These are phyloP conservation scores for Agrocybe chaxingu DNA, from an alignment of 768 basidiomycete species.

Conservation along the genomic window DNA sequence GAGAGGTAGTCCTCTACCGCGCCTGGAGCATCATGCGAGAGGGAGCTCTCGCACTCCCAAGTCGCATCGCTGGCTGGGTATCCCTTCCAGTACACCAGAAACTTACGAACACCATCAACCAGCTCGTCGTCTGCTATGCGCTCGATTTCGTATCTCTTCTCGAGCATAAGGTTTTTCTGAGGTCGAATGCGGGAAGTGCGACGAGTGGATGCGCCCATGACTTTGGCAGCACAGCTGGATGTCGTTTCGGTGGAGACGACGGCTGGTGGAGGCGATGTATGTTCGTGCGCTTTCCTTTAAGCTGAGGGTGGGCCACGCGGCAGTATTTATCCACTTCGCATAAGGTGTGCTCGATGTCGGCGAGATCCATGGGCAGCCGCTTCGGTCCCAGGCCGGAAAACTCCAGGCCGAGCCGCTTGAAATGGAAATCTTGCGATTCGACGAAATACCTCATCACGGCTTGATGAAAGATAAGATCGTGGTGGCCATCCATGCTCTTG, in stretches of 20 bases:
- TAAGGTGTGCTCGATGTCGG: slow-evolving; percentile 75
- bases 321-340: slow-evolving; percentile 82
- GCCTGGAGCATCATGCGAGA: slow-evolving; percentile 47
- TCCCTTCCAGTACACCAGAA: slow-evolving; percentile 53
- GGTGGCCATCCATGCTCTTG: slow-evolving; percentile 28
- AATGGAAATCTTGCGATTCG: slow-evolving; percentile 56
- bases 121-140: slow-evolving; percentile 35
- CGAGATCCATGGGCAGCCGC: slow-evolving; percentile 51
- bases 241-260: slow-evolving; percentile 13
- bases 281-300: slow-evolving; percentile 39
- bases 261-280: slow-evolving; percentile 24
- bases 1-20: slow-evolving; percentile 40
- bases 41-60: slow-evolving; percentile 51
- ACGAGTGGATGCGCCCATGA: slow-evolving; percentile 55
- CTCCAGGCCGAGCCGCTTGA: slow-evolving; percentile 51
- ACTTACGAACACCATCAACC: slow-evolving; percentile 33
- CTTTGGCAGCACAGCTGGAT: slow-evolving; percentile 32
- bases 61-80: slow-evolving; percentile 49
- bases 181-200: slow-evolving; percentile 38
- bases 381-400: slow-evolving; percentile 51
- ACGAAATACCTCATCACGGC: slow-evolving; percentile 66
- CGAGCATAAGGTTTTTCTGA: slow-evolving; percentile 28
- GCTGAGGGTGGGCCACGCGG: slow-evolving; percentile 47
- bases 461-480: slow-evolving; percentile 40
- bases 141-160: slow-evolving; percentile 42